Percentiles rank a stretch among this genome's conserved stretches.
phyloP scores from a whole-genome alignment of 768 basidiomycete species.

The Kwoniella bestiolae region DNA sequence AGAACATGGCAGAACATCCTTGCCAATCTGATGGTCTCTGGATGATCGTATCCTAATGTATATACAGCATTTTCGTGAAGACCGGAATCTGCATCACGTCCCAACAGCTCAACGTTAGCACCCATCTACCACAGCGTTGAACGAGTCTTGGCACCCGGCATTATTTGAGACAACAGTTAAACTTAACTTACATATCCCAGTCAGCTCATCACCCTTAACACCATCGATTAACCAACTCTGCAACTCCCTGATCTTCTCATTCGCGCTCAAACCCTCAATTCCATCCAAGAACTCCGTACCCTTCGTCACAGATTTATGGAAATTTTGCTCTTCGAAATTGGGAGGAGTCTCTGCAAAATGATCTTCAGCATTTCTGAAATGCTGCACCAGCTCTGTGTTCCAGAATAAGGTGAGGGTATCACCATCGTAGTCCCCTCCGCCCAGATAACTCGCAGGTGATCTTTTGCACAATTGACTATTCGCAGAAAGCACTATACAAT shows the following conservation, averaged over 20 bases:
- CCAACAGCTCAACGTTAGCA: not conserved
- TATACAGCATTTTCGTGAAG: conserved; percentile 48
- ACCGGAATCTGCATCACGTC: conserved; percentile 34
- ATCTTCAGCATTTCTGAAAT: conserved; percentile 40
- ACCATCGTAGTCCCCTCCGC: conserved; percentile 53
- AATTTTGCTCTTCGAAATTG: conserved; percentile 40
- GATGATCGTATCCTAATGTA: conserved; percentile 34
- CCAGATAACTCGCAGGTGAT: conserved; percentile 43
- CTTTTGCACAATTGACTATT: conserved; percentile 26
- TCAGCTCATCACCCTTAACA: conserved; percentile 29
- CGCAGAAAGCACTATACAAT: conserved; percentile 49
- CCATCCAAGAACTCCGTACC: conserved; percentile 34
- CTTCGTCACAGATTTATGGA: conserved; percentile 38
- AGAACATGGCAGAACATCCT: conserved; percentile 46
- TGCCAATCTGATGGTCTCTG: conserved; percentile 36
- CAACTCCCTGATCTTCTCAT: conserved; percentile 22
- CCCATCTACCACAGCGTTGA: not conserved
- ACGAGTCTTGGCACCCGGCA: not conserved
- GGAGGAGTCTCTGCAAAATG: conserved; percentile 19
- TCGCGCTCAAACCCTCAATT: conserved; percentile 16
- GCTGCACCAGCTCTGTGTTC: conserved; percentile 31
- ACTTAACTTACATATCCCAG: conserved; percentile 36
- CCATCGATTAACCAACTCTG: conserved; percentile 40
- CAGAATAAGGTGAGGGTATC: conserved; percentile 48
- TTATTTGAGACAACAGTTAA: not conserved